Conservation (phyloP, 257 asterid species). For the Asclepias syriaca region DNA sequence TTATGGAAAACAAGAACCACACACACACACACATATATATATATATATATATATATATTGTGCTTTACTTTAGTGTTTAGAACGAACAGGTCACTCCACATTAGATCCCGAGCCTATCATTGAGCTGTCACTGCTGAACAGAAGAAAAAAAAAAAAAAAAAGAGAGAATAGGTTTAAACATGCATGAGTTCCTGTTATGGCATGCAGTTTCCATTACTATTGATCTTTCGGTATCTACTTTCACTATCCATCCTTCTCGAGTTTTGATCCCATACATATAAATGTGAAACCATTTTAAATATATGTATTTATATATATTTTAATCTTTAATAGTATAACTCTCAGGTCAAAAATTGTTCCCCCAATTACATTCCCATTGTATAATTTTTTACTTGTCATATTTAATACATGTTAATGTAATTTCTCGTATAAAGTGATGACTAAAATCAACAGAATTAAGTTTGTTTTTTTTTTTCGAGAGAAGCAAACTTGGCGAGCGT, state of each 20-base stretch:
- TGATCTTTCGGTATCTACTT: conserved; percentile 15
- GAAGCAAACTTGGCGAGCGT: no score
- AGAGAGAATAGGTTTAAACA: no score
- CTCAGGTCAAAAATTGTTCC: background rate
- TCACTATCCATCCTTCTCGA: background rate
- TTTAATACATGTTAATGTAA: background rate
- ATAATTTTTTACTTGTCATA: background rate
- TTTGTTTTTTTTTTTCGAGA: no score
- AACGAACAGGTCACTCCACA: conserved; percentile 4
- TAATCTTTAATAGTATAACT: background rate
- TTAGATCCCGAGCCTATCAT: conserved; percentile 24
- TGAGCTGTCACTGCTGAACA: conserved; percentile 26
- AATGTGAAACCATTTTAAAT: background rate
- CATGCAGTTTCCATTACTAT: conserved; percentile 11
- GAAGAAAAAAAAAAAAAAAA: background rate
- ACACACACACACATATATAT: background rate
- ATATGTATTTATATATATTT: background rate
- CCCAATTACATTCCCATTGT: background rate
- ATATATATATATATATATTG: background rate
- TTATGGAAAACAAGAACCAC: background rate
- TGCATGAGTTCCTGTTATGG: conserved; percentile 16
- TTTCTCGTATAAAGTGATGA: no score
- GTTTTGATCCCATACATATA: background rate
- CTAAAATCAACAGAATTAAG: no score
- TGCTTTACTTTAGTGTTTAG: background rate